Evolutionary conservation across 306 rosid genomes (phyloP).

Genomic region (Phaseolus lunatus): DNA sequence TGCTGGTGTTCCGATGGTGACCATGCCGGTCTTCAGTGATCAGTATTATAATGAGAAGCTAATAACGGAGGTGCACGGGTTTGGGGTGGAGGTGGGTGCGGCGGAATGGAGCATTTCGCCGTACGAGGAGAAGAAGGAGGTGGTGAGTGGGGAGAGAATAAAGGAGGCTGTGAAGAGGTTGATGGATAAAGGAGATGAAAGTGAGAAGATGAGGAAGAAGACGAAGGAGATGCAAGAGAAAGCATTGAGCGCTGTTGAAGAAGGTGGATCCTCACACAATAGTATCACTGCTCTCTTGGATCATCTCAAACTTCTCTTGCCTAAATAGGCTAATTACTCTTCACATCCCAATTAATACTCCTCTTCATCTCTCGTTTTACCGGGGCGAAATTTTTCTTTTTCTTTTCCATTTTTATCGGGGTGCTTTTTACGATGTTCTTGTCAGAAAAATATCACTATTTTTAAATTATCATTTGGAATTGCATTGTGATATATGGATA

Average conservation of each 20-base stretch:
- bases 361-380: no score
- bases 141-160: conserved; percentile 42
- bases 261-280: conserved; percentile 32
- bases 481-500: no score
- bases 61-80: conserved; percentile 43
- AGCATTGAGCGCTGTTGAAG: conserved; percentile 41
- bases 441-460: no score
- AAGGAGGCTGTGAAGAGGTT: conserved; percentile 48
- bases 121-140: conserved; percentile 16
- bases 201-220: conserved; percentile 17
- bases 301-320: not conserved
- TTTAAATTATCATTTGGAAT: no score
- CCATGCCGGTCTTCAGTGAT: conserved; percentile 37
- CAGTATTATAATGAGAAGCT: conserved; percentile 46
- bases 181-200: conserved; percentile 38
- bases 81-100: conserved; percentile 54
- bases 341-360: no score
- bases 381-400: no score
- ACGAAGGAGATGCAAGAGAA: conserved; percentile 42
- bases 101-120: conserved; percentile 43
- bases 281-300: conserved; percentile 9
- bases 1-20: conserved; percentile 48
- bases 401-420: no score
- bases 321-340: no score
- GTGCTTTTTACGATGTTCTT: no score